These are phyloP conservation scores for Taphrina confusa DNA, from an alignment of 1,139 yeast species.

Conservation along the genomic window DNA sequence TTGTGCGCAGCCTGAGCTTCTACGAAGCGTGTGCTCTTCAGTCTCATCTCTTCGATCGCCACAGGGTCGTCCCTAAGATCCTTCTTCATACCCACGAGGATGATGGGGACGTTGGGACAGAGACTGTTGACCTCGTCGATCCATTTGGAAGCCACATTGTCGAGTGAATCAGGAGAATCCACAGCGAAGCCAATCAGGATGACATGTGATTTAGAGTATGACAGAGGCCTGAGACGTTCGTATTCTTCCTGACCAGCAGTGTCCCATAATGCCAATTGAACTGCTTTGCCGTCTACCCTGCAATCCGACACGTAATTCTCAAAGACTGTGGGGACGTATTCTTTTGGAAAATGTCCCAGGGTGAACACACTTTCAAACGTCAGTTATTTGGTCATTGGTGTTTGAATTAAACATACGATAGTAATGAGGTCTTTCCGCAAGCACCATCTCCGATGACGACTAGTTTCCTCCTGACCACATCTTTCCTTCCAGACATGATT, in stretches of 20 bases:
- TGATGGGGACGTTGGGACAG: constrained; percentile 78
- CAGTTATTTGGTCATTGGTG: too few species aligned
- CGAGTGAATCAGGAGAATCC: constrained; percentile 65
- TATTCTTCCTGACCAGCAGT: constrained; percentile 92
- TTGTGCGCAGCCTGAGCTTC: constrained; percentile 74
- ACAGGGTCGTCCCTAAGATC: constrained; percentile 82
- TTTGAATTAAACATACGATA: too few species aligned
- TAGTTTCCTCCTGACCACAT: constrained; percentile 56
- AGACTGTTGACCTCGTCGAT: constrained; percentile 74
- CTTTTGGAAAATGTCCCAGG: constrained; percentile 67
- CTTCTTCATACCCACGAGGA: constrained; percentile 86
- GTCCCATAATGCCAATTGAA: constrained; percentile 89
- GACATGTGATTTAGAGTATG: constrained; percentile 69
- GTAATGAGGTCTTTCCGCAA: constrained; percentile 86
- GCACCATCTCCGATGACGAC: constrained; percentile 97
- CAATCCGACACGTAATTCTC: constrained; percentile 94
- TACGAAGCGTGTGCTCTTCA: constrained; percentile 76
- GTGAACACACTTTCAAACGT: constrained; percentile 82
- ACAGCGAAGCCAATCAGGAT: constrained; percentile 68
- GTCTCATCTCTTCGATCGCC: constrained; percentile 73
- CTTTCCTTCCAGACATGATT: constrained; percentile 17
- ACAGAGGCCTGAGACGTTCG: constrained; percentile 62
- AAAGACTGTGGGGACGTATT: constrained; percentile 90
- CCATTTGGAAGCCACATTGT: constrained; percentile 62
- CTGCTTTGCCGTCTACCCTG: constrained; percentile 87